Conservation (phyloP, 2,329 filamentous ascomycete species). For the Lasiodiplodia sp. region DNA sequence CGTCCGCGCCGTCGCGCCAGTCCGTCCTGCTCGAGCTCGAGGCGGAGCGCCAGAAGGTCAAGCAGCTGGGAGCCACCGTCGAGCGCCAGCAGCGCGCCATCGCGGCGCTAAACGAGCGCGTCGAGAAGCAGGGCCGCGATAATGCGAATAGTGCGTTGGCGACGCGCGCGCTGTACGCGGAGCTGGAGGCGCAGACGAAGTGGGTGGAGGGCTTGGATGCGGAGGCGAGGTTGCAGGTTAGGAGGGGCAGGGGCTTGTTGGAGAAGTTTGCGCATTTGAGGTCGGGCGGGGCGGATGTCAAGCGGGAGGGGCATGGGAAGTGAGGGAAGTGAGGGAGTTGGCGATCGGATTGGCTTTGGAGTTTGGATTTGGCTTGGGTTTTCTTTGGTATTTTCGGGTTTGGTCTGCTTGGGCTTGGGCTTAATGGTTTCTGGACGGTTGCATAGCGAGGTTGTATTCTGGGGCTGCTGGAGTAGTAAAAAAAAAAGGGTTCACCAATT, state of each 20-base stretch:
- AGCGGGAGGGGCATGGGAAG: background rate
- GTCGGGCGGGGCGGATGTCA: background rate
- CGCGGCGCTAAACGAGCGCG: background rate
- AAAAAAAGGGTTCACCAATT: background rate
- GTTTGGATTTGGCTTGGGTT: background rate
- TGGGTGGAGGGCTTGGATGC: background rate
- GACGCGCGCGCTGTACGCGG: background rate
- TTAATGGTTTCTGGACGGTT: background rate
- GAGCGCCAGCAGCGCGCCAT: background rate
- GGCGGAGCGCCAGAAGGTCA: background rate
- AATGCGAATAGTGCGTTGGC: background rate
- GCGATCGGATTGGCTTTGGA: background rate
- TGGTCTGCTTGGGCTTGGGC: background rate
- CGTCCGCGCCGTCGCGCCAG: background rate
- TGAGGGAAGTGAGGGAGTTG: background rate
- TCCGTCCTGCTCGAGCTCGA: background rate
- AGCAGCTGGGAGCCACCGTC: background rate
- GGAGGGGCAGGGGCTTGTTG: background rate
- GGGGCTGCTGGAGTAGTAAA: background rate
- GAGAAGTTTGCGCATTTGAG: background rate
- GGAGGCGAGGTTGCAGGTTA: background rate
- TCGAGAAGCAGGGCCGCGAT: background rate
- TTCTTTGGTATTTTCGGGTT: too few relatives aligned
- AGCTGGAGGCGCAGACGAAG: constrained; percentile 9
- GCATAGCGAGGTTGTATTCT: background rate